phyloP scores from a whole-genome alignment of 2,329 filamentous ascomycete genomes.

The Colletotrichum agaves region DNA sequence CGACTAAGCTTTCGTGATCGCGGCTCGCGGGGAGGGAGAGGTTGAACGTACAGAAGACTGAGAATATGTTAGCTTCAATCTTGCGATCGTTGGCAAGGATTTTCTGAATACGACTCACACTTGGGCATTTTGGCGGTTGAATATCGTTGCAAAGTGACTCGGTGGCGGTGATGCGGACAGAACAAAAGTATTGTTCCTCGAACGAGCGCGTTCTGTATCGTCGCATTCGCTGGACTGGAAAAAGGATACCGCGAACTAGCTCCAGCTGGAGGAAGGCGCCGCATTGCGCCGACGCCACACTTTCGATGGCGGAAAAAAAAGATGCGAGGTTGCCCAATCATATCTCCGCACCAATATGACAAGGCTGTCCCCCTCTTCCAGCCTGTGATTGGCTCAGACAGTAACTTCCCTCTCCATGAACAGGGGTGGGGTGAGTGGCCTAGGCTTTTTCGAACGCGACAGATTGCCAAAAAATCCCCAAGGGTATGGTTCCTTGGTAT shows the following conservation, averaged over 20 bases:
- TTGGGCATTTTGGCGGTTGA: conserved; percentile 76
- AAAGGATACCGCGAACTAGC: too few relatives aligned
- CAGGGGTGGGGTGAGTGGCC: conserved; percentile 26
- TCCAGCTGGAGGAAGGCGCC: too few relatives aligned
- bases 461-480: conserved; percentile 40
- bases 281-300: conserved; percentile 25
- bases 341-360: neutral
- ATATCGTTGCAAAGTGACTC: neutral
- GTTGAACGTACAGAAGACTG: conserved; percentile 70
- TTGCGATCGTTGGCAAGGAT: neutral
- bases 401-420: neutral
- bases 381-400: conserved; percentile 15
- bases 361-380: conserved; percentile 2
- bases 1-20: conserved; percentile 16
- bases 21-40: neutral
- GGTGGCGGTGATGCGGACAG: neutral
- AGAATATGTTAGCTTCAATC: conserved; percentile 39
- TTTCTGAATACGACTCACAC: conserved; percentile 69
- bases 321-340: conserved; percentile 31
- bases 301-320: conserved; percentile 9
- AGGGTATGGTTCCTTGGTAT: conserved; percentile 11
- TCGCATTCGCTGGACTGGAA: conserved; percentile 24
- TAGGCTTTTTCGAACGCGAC: conserved; percentile 39
- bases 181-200: conserved; percentile 20
- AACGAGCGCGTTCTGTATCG: conserved; percentile 3